phyloP scores from a whole-genome alignment of 164 flowering plant species.

The Tinospora cordifolia region DNA sequence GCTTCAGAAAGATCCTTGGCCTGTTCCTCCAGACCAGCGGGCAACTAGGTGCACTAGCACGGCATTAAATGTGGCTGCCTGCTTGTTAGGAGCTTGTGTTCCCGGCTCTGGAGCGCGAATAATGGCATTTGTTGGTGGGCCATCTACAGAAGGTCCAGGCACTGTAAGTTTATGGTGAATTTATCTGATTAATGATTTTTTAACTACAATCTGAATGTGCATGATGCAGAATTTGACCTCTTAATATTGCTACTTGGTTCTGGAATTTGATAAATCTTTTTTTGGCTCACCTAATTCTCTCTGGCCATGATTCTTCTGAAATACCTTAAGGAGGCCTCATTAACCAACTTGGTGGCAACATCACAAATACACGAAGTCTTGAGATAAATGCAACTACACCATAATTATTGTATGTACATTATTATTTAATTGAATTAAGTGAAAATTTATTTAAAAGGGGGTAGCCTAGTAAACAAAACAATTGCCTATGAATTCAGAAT shows the following conservation, averaged over 20 bases:
- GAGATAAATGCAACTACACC: not conserved
- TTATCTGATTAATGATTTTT: not conserved
- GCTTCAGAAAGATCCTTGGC: slow-evolving; percentile 91
- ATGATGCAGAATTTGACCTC: not conserved
- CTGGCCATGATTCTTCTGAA: not conserved
- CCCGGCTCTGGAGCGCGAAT: slow-evolving; percentile 96
- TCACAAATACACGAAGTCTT: not conserved
- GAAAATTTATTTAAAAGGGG: not conserved
- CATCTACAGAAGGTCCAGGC: slow-evolving; percentile 86
- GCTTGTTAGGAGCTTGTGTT: slow-evolving; percentile 83
- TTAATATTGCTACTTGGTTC: not conserved
- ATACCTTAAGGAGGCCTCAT: not conserved
- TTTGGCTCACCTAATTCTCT: not conserved
- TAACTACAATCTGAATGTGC: not conserved
- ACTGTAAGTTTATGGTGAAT: slow-evolving; percentile 48
- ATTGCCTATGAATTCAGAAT: too few species aligned
- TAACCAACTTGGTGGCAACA: not conserved
- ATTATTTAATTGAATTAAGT: not conserved
- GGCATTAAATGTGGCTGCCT: slow-evolving; percentile 74
- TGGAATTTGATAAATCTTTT: not conserved
- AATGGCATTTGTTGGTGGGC: slow-evolving; percentile 93
- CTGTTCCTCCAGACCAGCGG: slow-evolving; percentile 64
- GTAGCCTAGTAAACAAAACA: too few species aligned
- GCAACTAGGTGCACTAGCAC: slow-evolving; percentile 85
- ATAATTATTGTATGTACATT: not conserved